Conservation (phyloP, 2,329 filamentous ascomycete genomes). For the Ophidiomyces ophidiicola region DNA sequence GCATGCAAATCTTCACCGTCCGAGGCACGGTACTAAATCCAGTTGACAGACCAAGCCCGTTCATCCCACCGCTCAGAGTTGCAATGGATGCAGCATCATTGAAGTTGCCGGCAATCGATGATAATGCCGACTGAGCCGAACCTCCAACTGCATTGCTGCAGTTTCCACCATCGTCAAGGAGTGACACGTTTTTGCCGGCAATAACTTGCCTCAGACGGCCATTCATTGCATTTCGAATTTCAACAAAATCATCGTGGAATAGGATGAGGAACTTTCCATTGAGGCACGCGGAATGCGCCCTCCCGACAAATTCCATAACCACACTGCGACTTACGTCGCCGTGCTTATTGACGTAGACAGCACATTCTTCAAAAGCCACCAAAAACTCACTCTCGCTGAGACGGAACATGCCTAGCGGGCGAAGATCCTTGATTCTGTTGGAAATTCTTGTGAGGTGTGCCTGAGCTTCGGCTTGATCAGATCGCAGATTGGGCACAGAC, state of each 20-base stretch:
- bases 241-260: constrained; percentile 92
- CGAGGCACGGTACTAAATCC: constrained; percentile 37
- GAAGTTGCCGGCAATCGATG: constrained; percentile 22
- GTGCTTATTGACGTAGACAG: constrained; percentile 96
- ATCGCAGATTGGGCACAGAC: constrained; percentile 70
- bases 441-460: constrained; percentile 71
- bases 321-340: constrained; percentile 87
- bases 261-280: constrained; percentile 84
- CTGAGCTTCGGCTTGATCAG: constrained; percentile 46
- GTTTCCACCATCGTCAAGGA: constrained; percentile 68
- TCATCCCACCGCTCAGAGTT: constrained; percentile 20
- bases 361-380: constrained; percentile 87
- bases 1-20: constrained; percentile 89
- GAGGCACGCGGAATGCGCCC: constrained; percentile 73
- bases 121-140: constrained; percentile 19
- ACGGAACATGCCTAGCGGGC: constrained; percentile 90
- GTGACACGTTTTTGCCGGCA: constrained; percentile 75
- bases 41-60: constrained; percentile 27
- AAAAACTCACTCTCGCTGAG: constrained; percentile 87
- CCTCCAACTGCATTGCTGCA: constrained; percentile 47
- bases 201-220: constrained; percentile 89
- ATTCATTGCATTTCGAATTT: constrained; percentile 93
- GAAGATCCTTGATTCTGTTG: constrained; percentile 65
- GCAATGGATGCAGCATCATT: constrained; percentile 17
- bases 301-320: constrained; percentile 98